Conservation (phyloP, 208 protist genomes). For the Crithidia brevicula region DNA sequence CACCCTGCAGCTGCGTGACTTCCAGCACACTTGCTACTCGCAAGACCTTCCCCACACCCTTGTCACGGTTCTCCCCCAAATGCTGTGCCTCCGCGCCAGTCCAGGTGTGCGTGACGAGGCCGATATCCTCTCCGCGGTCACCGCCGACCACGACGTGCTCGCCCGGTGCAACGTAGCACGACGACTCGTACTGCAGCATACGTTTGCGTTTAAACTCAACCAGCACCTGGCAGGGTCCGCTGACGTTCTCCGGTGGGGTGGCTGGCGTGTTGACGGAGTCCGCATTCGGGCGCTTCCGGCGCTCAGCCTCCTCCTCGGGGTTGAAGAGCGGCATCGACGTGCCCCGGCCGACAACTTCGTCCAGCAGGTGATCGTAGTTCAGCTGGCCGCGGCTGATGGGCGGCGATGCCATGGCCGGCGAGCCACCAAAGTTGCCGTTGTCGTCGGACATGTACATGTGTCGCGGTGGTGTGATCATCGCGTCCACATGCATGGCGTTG, state of each 20-base stretch:
- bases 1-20: constrained; percentile 85
- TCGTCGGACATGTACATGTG: constrained; percentile 39
- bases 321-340: constrained; percentile 30
- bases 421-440: constrained; percentile 24
- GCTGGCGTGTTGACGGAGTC: constrained; percentile 44
- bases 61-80: constrained; percentile 32
- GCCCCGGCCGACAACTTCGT: constrained; percentile 40
- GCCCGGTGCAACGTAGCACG: constrained; percentile 74
- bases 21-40: constrained; percentile 81
- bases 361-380: constrained; percentile 61
- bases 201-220: constrained; percentile 92
- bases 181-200: constrained; percentile 82
- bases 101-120: constrained; percentile 85
- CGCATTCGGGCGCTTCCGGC: constrained; percentile 55
- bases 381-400: constrained; percentile 45
- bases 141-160: constrained; percentile 92
- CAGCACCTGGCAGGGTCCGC: constrained; percentile 85
- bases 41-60: constrained; percentile 79
- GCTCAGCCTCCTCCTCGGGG: constrained; percentile 45
- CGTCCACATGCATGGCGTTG: constrained; percentile 20
- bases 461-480: constrained; percentile 57
- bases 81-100: constrained; percentile 28
- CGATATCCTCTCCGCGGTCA: constrained; percentile 93
- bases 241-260: constrained; percentile 58
- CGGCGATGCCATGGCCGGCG: constrained; percentile 69